Evolutionary conservation across 1,284 basidiomycete species (phyloP), one percentile per base, ranked within the genome.

Genomic region (Trichosporon coremiiforme): DNA sequence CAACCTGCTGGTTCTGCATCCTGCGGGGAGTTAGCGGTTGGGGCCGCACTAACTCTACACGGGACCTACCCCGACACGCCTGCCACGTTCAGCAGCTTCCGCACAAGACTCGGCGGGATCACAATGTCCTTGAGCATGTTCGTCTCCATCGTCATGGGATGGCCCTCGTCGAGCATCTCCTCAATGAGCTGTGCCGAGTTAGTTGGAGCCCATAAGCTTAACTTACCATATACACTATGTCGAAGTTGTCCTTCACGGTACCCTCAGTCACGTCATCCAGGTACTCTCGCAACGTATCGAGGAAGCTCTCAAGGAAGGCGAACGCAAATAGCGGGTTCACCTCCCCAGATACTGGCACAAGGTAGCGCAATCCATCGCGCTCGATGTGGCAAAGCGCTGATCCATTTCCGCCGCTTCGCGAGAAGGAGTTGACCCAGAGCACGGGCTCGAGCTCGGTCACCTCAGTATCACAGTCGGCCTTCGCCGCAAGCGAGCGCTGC

Each of bases 41-140:
- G 6, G 25, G 25, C 25, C 25, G 25, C 25, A 25, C 25, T 25
- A 6, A 15, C 33, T 35, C 33, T 8, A 35, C 6, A 25, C 25
- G 7, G 9, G 5, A 31, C 84, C 71, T 64, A 85, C 85, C 86
- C 86, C 4, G 87, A 85, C 0, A 86, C 86, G 60, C 89, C 87
- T 62, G 90, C 87, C 66, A 88, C 87, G 74, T 85, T 87, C 20
- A 93, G 84, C 7, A 93, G 83, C 79, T 95, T 95, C 73, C 90
- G 89, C 66, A 95, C 86, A 17, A 95, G 87, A 0, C 92, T 91
- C 0, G 94, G 93, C 0, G 93, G 92, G 1, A 95, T 86, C 7
- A 96, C 93, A 73, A 96, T 95, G 78, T 98, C 95, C 63, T 94
- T 90, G 13, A 98, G 86, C 55, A 94, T 91, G 78, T 94, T 96